Evolutionary conservation across 2,329 filamentous ascomycete genomes (phyloP).

Genomic region (Fusarium verrucosum): DNA sequence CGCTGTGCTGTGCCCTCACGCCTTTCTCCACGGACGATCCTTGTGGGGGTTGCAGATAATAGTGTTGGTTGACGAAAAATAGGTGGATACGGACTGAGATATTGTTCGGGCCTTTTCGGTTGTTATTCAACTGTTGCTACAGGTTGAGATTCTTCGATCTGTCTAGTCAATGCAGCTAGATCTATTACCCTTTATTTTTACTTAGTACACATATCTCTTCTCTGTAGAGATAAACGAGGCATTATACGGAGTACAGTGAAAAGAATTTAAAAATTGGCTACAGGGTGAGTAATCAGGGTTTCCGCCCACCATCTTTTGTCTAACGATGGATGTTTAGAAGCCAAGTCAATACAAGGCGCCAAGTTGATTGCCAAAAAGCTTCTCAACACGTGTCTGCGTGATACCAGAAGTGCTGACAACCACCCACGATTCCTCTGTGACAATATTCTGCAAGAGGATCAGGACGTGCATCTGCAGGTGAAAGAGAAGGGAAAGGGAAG

Average conservation of each 20-base stretch:
- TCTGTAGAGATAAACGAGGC: not conserved
- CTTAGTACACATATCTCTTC: slow-evolving; percentile 3
- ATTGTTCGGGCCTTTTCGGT: slow-evolving; percentile 36
- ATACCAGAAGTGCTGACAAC: not conserved
- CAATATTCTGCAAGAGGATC: slow-evolving; percentile 20
- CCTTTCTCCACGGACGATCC: slow-evolving; percentile 14
- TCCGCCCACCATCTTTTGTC: not conserved
- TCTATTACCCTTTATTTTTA: not conserved
- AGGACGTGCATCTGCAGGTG: slow-evolving; percentile 12
- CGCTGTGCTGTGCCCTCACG: slow-evolving; percentile 1
- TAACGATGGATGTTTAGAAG: not conserved
- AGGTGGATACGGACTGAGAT: not conserved
- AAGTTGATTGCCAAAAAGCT: slow-evolving; percentile 21
- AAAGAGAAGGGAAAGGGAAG: not conserved
- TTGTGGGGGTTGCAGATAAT: slow-evolving; percentile 14
- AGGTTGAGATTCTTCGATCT: slow-evolving; percentile 6
- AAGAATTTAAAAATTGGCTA: not conserved
- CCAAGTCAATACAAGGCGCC: slow-evolving; percentile 23
- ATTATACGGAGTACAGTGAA: too few relatives aligned
- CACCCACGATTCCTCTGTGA: slow-evolving; percentile 25
- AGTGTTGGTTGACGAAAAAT: slow-evolving; percentile 15
- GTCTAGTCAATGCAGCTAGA: too few relatives aligned
- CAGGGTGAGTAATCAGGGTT: slow-evolving; percentile 7
- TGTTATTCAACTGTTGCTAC: slow-evolving; percentile 8
- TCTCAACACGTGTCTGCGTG: slow-evolving; percentile 13